Percentiles rank a stretch among this genome's conserved stretches.
phyloP scores from a whole-genome alignment of 805 yeast species.

The Dipodascus albidus region DNA sequence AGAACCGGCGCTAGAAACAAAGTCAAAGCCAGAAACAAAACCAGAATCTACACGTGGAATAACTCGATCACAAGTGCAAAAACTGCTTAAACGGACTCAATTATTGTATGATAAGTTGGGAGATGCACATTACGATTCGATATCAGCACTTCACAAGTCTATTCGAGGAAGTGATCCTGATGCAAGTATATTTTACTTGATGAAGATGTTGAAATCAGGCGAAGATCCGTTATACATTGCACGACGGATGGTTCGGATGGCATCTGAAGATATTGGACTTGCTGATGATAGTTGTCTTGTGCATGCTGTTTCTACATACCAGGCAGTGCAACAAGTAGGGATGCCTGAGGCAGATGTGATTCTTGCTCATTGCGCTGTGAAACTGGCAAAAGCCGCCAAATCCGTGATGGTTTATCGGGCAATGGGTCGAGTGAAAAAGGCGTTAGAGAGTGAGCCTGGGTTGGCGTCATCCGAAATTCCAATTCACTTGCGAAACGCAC shows the following conservation, averaged over 20 bases:
- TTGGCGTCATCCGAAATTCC: conserved; percentile 50
- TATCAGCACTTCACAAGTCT: conserved; percentile 90
- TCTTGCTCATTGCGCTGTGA: conserved; percentile 87
- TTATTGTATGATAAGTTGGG: conserved; percentile 76
- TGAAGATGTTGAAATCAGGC: conserved; percentile 83
- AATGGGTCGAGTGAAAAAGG: conserved; percentile 51
- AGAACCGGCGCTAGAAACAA: no score
- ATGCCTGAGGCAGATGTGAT: conserved; percentile 89
- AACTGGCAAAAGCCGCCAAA: conserved; percentile 74
- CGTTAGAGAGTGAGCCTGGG: conserved; percentile 46
- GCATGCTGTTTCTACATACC: conserved; percentile 74
- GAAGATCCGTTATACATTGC: conserved; percentile 88
- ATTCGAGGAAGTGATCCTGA: conserved; percentile 83
- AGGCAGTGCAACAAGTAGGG: conserved; percentile 82
- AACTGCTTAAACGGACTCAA: conserved; percentile 37
- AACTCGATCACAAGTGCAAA: conserved; percentile 24
- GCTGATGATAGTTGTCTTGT: conserved; percentile 77
- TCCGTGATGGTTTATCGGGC: conserved; percentile 81
- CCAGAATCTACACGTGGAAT: background rate
- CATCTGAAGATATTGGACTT: conserved; percentile 89
- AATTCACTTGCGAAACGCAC: conserved; percentile 82
- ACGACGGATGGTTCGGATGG: conserved; percentile 85
- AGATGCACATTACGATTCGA: conserved; percentile 89
- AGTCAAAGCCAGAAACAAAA: background rate
- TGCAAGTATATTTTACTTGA: conserved; percentile 81